A percentile compares a stretch with the other conserved stretches of the same genome.
Conservation (phyloP, 768 basidiomycete species). For the Naganishia randhawae region DNA sequence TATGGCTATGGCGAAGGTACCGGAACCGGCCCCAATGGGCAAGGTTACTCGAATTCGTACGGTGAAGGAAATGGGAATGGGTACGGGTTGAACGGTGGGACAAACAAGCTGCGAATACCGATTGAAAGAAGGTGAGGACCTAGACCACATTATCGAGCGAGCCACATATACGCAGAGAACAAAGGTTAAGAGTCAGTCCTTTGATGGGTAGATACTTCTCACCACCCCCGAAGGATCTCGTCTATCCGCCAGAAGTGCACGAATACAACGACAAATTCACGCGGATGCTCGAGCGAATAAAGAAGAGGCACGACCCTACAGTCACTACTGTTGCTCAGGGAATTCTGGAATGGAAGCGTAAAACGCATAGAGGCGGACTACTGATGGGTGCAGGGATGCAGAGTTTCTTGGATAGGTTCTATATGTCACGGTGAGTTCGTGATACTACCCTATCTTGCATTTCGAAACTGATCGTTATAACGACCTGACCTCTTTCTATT, state of each 20-base stretch:
- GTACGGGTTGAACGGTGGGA: not conserved
- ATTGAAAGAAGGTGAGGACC: conserved; percentile 70
- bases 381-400: conserved; percentile 67
- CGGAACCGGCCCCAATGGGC: conserved; percentile 30
- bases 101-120: conserved; percentile 63
- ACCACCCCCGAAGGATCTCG: conserved; percentile 60
- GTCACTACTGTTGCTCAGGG: conserved; percentile 91
- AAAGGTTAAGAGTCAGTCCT: conserved; percentile 18
- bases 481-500: not conserved
- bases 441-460: conserved; percentile 56
- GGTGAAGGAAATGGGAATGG: conserved; percentile 33
- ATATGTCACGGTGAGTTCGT: conserved; percentile 66
- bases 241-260: conserved; percentile 87
- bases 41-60: conserved; percentile 23
- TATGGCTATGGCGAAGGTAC: conserved; percentile 20
- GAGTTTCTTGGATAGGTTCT: conserved; percentile 93
- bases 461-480: not conserved
- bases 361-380: conserved; percentile 57
- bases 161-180: conserved; percentile 11
- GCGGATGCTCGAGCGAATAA: conserved; percentile 77
- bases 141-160: not conserved
- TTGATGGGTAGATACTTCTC: conserved; percentile 70
- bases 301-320: conserved; percentile 91
- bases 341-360: conserved; percentile 89
- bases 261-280: conserved; percentile 93